Conservation (phyloP, 1,139 yeast genomes). For the Candida sp. region DNA sequence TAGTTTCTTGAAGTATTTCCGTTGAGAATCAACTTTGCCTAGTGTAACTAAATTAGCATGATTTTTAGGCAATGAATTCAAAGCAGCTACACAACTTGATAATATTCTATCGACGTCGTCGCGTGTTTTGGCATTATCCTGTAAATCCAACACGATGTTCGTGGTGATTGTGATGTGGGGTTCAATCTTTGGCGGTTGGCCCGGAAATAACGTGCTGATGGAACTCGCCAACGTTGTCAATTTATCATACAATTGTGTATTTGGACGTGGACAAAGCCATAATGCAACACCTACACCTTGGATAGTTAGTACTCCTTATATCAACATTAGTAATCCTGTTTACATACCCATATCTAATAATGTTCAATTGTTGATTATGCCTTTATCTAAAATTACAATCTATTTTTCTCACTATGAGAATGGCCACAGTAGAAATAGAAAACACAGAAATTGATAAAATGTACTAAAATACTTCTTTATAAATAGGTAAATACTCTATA, state of each 20-base stretch:
- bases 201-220: constrained; percentile 68
- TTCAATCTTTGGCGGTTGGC: constrained; percentile 59
- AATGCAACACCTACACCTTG: constrained; percentile 51
- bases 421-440: no score
- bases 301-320: constrained; percentile 11
- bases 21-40: constrained; percentile 36
- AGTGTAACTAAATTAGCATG: constrained; percentile 35
- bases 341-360: constrained; percentile 25
- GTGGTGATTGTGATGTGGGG: constrained; percentile 81
- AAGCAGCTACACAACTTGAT: constrained; percentile 65
- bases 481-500: no score
- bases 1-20: constrained; percentile 59
- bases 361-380: no score
- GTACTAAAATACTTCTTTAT: no score
- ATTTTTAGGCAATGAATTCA: constrained; percentile 41
- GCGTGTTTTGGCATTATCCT: constrained; percentile 34
- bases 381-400: no score
- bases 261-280: constrained; percentile 72
- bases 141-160: constrained; percentile 43
- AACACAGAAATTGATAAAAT: no score
- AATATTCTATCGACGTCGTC: constrained; percentile 61
- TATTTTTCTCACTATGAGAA: background rate
- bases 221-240: constrained; percentile 61
- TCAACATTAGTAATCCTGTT: background rate
- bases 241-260: constrained; percentile 53